These are phyloP conservation scores for Euphorbia pulcherrima DNA, from an alignment of 345 rosid genomes.

Conservation along the genomic window DNA sequence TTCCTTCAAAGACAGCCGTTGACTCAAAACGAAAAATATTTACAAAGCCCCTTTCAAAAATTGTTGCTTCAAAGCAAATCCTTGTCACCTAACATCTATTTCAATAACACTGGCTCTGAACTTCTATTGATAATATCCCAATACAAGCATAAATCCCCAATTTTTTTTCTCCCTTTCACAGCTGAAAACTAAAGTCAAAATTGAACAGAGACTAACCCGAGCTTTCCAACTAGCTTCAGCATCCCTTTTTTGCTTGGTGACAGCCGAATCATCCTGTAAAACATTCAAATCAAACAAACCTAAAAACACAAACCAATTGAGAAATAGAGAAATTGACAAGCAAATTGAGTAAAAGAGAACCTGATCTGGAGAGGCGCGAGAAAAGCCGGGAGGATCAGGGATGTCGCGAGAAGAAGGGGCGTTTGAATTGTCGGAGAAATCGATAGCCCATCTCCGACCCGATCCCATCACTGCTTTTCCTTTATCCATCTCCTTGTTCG, in stretches of 20 bases:
- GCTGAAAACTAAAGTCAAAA: background rate
- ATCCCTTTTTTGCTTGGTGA: constrained; percentile 87
- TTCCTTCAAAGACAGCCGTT: too few relatives aligned
- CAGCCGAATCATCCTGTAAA: constrained; percentile 74
- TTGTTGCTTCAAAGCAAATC: background rate
- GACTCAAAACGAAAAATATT: background rate
- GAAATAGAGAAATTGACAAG: background rate
- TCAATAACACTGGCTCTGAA: background rate
- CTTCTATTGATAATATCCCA: background rate
- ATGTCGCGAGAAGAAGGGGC: constrained; percentile 78
- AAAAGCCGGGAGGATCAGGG: constrained; percentile 90
- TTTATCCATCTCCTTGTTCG: constrained; percentile 57
- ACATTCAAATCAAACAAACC: background rate
- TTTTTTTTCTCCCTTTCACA: background rate
- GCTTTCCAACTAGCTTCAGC: constrained; percentile 97
- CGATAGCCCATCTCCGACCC: constrained; percentile 97
- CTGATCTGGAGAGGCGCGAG: constrained; percentile 86
- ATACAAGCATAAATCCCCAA: background rate
- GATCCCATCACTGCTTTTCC: constrained; percentile 95
- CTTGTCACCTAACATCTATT: background rate
- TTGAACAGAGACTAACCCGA: constrained; percentile 46
- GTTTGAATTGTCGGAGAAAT: constrained; percentile 83
- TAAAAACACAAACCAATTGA: too few relatives aligned
- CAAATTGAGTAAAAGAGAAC: constrained; percentile 21
- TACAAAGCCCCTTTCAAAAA: background rate